Base-by-base conservation (phyloP, 257 asterid species). In the Marsdenia floribunda region DNA sequence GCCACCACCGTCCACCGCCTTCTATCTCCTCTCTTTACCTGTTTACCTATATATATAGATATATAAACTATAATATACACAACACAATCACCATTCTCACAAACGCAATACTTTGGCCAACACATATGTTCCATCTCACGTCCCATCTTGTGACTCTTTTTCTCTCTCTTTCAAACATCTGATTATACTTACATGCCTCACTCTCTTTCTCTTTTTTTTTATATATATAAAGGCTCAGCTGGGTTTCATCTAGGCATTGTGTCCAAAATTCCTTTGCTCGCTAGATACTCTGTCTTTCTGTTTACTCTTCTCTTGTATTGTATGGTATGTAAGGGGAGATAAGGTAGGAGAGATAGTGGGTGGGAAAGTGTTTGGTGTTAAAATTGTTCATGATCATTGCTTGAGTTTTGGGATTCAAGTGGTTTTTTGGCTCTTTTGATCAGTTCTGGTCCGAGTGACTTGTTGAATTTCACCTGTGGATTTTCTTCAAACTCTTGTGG, bases 111-210 rank as follows among this genome's bases (percentile, higher is more conserved):
- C 14, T 55, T 22, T 9, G 33, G 42, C 42, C 8, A 7, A 19
- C 49, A 18, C 35, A 44, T 54, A 54, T 71, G 65, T 71, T 71
- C 63, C 75, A 4, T 52, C 66, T 54, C 66, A 71, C 75, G 52
- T 53, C 75, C 75, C 75, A 57, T 69, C 64, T 42, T 76, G 52
- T 26, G 24, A 18, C 59, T 68, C 21, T 38, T 66, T 68, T 52
- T 40, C 57, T 46, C 47, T 37, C 8, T 35, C 61, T 66, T 49
- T 22, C 46, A 54, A 3, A 38, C 61, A 12, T 75, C 46, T 44
- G 49, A 46, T 52, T 6, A 2, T 18, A 29, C 2, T 5, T n/a
- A 8, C 65, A 22, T 38, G 8, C 29, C 14, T 60, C 57, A 2
- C 24, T 44, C 16, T 26, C 16, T 37, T 8, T 64, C 6, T 55